Evolutionary conservation across 2,329 filamentous ascomycete species (phyloP).

Genomic region (Colletotrichum shisoi): DNA sequence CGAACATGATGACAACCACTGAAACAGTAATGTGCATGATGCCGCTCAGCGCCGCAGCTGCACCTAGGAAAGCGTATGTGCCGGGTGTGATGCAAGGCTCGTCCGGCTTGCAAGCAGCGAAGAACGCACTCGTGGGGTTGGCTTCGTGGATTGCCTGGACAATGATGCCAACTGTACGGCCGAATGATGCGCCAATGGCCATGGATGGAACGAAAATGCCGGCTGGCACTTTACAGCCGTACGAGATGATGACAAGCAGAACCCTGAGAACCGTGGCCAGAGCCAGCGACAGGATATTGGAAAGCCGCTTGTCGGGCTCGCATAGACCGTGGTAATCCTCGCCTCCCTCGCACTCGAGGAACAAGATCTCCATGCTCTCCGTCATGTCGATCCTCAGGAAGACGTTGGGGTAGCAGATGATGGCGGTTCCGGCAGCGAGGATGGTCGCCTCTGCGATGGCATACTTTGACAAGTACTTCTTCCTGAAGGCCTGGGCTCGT

Average conservation of each 20-base stretch:
- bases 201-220: slow-evolving; percentile 98
- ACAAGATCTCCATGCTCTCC: slow-evolving; percentile 98
- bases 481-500: slow-evolving; percentile 87
- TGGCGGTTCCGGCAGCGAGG: slow-evolving; percentile 81
- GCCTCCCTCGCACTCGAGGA: slow-evolving; percentile 87
- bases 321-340: slow-evolving; percentile 92
- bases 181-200: slow-evolving; percentile 95
- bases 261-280: slow-evolving; percentile 82
- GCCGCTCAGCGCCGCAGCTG: slow-evolving; percentile 87
- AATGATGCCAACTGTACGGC: slow-evolving; percentile 90
- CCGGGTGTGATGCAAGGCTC: slow-evolving; percentile 96
- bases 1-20: slow-evolving; percentile 99
- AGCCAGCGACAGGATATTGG: slow-evolving; percentile 79
- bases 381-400: slow-evolving; percentile 98
- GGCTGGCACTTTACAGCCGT: slow-evolving; percentile 96
- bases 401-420: slow-evolving; percentile 96
- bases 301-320: slow-evolving; percentile 76
- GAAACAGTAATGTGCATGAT: slow-evolving; percentile 99
- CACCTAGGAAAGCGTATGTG: slow-evolving; percentile 94
- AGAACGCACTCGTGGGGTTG: slow-evolving; percentile 83
- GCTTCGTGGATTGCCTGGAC: slow-evolving; percentile 89
- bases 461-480: slow-evolving; percentile 86
- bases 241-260: slow-evolving; percentile 91
- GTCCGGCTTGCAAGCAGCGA: slow-evolving; percentile 86
- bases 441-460: slow-evolving; percentile 86